These are phyloP conservation scores for Tetrahymena malaccensis DNA, from an alignment of 73 alveolate genomes.

Conservation along the genomic window DNA sequence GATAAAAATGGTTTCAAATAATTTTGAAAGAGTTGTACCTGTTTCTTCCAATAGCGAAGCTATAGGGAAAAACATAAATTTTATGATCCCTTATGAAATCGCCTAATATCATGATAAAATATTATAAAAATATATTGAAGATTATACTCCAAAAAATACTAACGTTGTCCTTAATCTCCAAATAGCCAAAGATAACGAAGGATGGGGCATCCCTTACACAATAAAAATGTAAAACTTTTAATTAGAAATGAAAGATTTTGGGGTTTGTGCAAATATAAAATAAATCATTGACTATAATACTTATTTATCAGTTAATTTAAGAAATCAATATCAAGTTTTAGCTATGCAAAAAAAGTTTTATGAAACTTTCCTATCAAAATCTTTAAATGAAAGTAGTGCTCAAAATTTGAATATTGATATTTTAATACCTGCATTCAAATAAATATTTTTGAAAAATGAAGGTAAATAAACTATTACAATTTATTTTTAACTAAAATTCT, in stretches of 20 bases:
- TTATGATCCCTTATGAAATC: neutral
- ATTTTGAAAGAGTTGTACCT: neutral
- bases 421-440: neutral
- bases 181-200: neutral
- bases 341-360: neutral
- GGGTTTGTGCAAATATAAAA: neutral
- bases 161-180: neutral
- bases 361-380: neutral
- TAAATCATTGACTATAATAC: neutral
- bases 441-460: neutral
- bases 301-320: neutral
- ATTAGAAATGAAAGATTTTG: neutral
- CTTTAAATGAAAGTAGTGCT: neutral
- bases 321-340: neutral
- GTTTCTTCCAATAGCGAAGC: neutral
- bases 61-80: neutral
- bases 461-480: neutral
- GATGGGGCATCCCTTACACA: neutral
- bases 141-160: neutral
- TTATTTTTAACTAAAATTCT: no score
- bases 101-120: neutral
- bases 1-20: neutral
- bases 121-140: neutral
- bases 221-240: neutral
- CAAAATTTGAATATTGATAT: neutral